Percentiles rank a stretch among this genome's conserved stretches.
These are phyloP conservation scores for Aspergillus sclerotialis DNA, from an alignment of 2,329 filamentous ascomycete genomes.

Conservation along the genomic window DNA sequence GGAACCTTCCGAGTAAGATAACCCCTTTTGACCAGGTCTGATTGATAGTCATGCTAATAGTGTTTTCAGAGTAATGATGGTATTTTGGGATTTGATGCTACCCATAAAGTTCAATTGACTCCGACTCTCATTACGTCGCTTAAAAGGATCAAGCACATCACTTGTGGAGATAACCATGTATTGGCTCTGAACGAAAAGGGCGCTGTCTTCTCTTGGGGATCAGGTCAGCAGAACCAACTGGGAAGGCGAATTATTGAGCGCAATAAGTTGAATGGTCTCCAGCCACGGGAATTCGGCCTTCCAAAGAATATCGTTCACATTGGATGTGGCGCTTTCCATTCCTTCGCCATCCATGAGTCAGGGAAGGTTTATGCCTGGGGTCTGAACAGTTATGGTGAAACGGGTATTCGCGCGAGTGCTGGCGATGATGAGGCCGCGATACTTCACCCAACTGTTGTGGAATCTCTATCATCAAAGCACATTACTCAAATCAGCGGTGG, in stretches of 20 bases:
- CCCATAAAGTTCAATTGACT: slow-evolving; percentile 37
- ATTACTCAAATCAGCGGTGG: slow-evolving; percentile 65
- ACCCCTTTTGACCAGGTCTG: slow-evolving; percentile 6
- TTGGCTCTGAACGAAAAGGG: slow-evolving; percentile 53
- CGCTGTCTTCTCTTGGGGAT: slow-evolving; percentile 58
- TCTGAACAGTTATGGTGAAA: slow-evolving; percentile 79
- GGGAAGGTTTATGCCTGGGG: slow-evolving; percentile 75
- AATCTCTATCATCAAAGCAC: slow-evolving; percentile 55
- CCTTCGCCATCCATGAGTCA: slow-evolving; percentile 64
- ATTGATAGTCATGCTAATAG: slow-evolving; percentile 5
- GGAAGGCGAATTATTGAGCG: slow-evolving; percentile 58
- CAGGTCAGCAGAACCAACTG: slow-evolving; percentile 62
- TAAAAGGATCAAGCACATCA: slow-evolving; percentile 49
- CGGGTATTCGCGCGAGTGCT: slow-evolving; percentile 57
- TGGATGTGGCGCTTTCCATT: slow-evolving; percentile 71
- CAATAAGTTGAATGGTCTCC: slow-evolving; percentile 47
- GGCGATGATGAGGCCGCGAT: slow-evolving; percentile 66
- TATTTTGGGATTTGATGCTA: slow-evolving; percentile 51
- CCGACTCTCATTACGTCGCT: slow-evolving; percentile 44
- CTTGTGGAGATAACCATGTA: slow-evolving; percentile 52
- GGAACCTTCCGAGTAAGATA: slow-evolving; percentile 52
- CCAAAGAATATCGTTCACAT: slow-evolving; percentile 55
- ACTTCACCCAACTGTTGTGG: slow-evolving; percentile 62
- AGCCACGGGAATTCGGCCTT: slow-evolving; percentile 52
- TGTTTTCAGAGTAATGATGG: slow-evolving; percentile 53